phyloP scores from a whole-genome alignment of 2,329 filamentous ascomycete genomes.

The Aspergillus sp. region DNA sequence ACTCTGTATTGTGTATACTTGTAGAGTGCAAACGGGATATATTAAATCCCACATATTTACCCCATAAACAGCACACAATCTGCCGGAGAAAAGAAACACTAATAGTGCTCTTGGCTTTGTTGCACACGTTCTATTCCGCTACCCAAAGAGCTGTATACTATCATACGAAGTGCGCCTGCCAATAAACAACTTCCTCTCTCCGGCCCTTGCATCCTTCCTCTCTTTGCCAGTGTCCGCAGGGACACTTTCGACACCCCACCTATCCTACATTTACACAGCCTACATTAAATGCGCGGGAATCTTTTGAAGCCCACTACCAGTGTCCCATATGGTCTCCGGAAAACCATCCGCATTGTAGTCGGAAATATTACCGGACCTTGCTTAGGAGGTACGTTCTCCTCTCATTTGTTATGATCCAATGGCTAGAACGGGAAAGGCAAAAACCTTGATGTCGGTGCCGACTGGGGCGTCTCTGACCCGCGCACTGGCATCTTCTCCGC shows the following conservation, averaged over 20 bases:
- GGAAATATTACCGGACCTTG: constrained; percentile 21
- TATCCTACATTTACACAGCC: constrained; percentile 18
- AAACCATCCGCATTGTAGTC: constrained; percentile 19
- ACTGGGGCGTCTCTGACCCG: constrained; percentile 18
- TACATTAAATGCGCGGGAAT: constrained; percentile 15
- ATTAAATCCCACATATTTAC: too few relatives aligned
- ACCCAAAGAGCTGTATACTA: too few relatives aligned
- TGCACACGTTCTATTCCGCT: too few relatives aligned
- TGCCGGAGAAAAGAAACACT: too few relatives aligned
- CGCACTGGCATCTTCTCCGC: constrained; percentile 18
- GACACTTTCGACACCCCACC: constrained; percentile 8
- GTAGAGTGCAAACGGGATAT: too few relatives aligned
- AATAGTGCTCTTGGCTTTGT: too few relatives aligned
- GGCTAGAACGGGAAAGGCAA: constrained; percentile 5
- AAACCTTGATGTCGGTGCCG: constrained; percentile 18
- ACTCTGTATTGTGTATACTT: too few relatives aligned
- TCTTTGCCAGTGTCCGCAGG: neutral
- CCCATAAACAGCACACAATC: too few relatives aligned
- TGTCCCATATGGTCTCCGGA: constrained; percentile 14
- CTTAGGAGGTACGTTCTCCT: constrained; percentile 9
- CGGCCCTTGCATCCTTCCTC: neutral
- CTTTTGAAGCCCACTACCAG: constrained; percentile 6
- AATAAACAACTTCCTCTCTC: neutral
- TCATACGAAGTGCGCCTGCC: constrained; percentile 8
- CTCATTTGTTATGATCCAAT: neutral